Evolutionary conservation across 148 eudicot species (phyloP).

Genomic region (Heliosperma pusillum): DNA sequence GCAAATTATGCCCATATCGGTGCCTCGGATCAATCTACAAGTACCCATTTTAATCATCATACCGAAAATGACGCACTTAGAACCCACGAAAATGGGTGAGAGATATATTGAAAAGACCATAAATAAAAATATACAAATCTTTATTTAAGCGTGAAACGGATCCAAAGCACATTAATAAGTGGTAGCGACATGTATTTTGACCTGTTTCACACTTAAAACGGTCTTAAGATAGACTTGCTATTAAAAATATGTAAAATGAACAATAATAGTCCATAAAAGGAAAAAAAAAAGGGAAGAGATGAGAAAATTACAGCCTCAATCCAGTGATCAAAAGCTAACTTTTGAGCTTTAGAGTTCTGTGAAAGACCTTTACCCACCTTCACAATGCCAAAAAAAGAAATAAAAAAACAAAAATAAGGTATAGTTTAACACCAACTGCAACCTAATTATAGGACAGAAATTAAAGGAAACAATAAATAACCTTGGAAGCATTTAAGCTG

Average conservation of each 20-base stretch:
- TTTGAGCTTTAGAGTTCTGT: conserved; percentile 71
- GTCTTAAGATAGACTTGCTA: no score
- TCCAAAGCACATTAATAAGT: no score
- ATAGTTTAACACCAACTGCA: not conserved
- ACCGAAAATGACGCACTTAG: not conserved
- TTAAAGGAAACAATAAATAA: not conserved
- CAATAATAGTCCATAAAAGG: not conserved
- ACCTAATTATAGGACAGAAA: not conserved
- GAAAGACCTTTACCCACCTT: conserved; percentile 96
- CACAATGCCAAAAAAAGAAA: not conserved
- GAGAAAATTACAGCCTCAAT: conserved; percentile 76
- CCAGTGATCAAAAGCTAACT: conserved; percentile 95
- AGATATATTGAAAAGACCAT: no score
- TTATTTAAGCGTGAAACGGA: no score
- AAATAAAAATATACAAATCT: no score
- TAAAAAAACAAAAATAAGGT: not conserved
- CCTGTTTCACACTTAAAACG: no score
- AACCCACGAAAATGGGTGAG: not conserved
- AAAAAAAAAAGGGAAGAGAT: not conserved
- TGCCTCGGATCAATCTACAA: conserved; percentile 89
- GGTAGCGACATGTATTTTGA: no score
- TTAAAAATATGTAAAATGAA: not conserved
- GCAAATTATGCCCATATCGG: conserved; percentile 91
- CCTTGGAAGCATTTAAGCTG: conserved; percentile 79
- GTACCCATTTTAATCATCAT: conserved; percentile 2